These are phyloP conservation scores for Populus deltoides DNA, from an alignment of 345 rosid genomes.

Conservation along the genomic window DNA sequence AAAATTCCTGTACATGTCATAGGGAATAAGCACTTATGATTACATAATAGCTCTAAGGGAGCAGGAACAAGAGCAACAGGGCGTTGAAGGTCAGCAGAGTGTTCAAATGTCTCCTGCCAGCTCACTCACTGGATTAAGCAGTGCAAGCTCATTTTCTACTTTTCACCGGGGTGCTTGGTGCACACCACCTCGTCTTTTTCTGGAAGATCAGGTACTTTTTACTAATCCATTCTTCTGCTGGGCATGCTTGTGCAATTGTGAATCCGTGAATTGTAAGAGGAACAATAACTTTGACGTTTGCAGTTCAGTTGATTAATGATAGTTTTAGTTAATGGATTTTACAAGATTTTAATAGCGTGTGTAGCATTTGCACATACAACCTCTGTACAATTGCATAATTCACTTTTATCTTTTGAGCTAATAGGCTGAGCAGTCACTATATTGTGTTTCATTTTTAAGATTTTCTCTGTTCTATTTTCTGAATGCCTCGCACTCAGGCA, in stretches of 20 bases:
- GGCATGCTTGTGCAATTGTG: neutral
- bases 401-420: too few relatives aligned
- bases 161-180: constrained; percentile 98
- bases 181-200: constrained; percentile 90
- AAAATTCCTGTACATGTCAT: constrained; percentile 6
- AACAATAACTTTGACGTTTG: neutral
- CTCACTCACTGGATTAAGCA: constrained; percentile 91
- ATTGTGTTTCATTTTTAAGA: neutral
- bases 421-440: too few relatives aligned
- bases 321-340: too few relatives aligned
- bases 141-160: constrained; percentile 91
- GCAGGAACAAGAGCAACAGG: constrained; percentile 95
- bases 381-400: too few relatives aligned
- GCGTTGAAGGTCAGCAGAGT: constrained; percentile 83
- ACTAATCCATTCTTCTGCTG: neutral
- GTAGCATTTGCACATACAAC: too few relatives aligned
- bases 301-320: neutral
- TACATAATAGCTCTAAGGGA: constrained; percentile 94
- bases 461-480: neutral
- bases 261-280: too few relatives aligned
- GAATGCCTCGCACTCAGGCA: neutral
- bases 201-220: constrained; percentile 85
- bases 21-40: constrained; percentile 99
- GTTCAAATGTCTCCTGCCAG: constrained; percentile 95
- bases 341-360: too few relatives aligned